Evolutionary conservation across 139 green algal species (phyloP).

Genomic region (Marvania coccoides): DNA sequence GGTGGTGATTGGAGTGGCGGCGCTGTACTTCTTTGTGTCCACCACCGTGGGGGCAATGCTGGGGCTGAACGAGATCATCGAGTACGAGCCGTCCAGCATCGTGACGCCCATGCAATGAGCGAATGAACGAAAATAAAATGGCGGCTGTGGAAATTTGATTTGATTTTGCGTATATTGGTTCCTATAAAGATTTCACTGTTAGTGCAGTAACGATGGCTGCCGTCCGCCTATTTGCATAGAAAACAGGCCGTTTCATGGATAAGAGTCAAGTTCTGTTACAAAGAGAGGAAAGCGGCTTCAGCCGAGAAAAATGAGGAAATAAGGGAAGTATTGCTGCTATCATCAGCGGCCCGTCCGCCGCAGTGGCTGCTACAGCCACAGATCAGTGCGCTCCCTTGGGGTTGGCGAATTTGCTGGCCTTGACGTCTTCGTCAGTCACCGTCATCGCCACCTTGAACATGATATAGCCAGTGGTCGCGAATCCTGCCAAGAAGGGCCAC

Average conservation of each 20-base stretch:
- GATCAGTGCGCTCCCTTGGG: constrained; percentile 14
- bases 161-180: no score
- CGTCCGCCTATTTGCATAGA: no score
- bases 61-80: constrained; percentile 44
- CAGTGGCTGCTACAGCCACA: no score
- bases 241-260: no score
- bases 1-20: constrained; percentile 33
- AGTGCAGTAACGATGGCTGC: no score
- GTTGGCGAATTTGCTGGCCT: constrained; percentile 35
- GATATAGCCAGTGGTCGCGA: constrained; percentile 22
- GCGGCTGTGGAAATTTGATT: background rate
- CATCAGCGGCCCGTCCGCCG: no score
- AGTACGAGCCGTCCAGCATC: constrained; percentile 33
- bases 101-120: constrained; percentile 13
- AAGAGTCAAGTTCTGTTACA: no score
- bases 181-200: no score
- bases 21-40: constrained; percentile 37
- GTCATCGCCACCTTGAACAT: constrained; percentile 25
- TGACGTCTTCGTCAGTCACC: constrained; percentile 20
- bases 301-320: background rate
- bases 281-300: background rate
- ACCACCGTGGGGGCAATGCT: constrained; percentile 62
- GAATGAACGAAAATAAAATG: background rate
- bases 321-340: background rate
- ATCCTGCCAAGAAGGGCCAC: constrained; percentile 43